Evolutionary conservation across 768 basidiomycete species (phyloP), one percentile per base, ranked within the genome.

Genomic region (Trametes meyenii): DNA sequence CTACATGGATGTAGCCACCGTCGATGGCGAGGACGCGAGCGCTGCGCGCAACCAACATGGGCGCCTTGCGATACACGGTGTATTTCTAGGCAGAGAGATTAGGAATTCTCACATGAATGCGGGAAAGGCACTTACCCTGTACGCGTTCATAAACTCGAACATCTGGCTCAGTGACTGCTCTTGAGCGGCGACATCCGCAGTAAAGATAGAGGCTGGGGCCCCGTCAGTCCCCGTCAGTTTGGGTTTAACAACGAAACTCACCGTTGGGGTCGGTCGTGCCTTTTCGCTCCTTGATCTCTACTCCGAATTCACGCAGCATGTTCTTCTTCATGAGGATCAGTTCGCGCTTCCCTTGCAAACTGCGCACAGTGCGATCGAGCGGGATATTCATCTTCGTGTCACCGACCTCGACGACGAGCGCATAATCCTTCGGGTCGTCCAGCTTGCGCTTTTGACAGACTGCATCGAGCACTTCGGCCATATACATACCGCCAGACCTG

Each of bases 281-380:
- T 23, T 83, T 77, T 43, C 85, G 83, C 60, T 85, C 86, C 62
- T 85, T 81, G 26, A 87, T 83, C 58, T 89, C 84, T 36, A 87
- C 82, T 16, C 87, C 89, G 69, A 92, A 81, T 49, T 84, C 81
- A 12, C 85, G 85, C 2, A 96, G 78, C 83, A 88, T 89, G 59
- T 83, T 87, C 67, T 85, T 80, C 74, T 89, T 90, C 57, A 95
- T 87, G 13, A 98, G 80, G 12, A 89, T 82, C 17, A 98, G 79
- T 66, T 96, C 91, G 13, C 85, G 81, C 69, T 90, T 91, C 5
- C 94, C 95, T 72, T 93, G 90, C 69, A 98, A 76, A 76, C 92
- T 94, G 38, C 93, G 94, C n/a, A 98, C 96, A 0, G 97, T 98
- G 19, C 96, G 83, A 73, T 98, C 97, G 29, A 98, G 82, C 26